Evolutionary conservation across 768 basidiomycete genomes (phyloP).

Genomic region (Mycena vitilis): DNA sequence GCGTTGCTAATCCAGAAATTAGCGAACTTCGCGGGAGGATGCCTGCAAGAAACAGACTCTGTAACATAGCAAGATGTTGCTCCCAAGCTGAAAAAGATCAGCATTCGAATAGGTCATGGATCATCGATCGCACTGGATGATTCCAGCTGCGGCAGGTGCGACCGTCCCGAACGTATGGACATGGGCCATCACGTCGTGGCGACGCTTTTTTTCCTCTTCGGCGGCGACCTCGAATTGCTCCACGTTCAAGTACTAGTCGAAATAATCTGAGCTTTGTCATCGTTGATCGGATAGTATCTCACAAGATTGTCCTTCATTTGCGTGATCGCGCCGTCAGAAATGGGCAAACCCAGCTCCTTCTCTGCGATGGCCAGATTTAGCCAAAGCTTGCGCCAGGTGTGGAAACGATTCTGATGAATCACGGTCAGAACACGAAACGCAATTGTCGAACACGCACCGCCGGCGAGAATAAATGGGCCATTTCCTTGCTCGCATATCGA

Average conservation of each 20-base stretch:
- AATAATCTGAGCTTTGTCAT: conserved; percentile 8
- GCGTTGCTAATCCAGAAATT: conserved; percentile 76
- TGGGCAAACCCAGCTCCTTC: conserved; percentile 92
- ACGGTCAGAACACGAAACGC: conserved; percentile 12
- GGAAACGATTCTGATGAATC: conserved; percentile 83
- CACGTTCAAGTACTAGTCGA: conserved; percentile 77
- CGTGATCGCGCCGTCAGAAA: conserved; percentile 89
- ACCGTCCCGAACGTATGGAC: conserved; percentile 97
- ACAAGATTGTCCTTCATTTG: conserved; percentile 97
- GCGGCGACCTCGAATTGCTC: conserved; percentile 94
- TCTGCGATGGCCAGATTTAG: conserved; percentile 96
- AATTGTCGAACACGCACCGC: conserved; percentile 63
- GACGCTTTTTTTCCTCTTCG: conserved; percentile 93
- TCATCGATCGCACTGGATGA: conserved; percentile 80
- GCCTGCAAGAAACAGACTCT: conserved; percentile 68
- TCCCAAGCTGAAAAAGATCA: conserved; percentile 70
- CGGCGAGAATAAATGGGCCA: conserved; percentile 97
- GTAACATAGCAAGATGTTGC: conserved; percentile 99
- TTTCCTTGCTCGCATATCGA: conserved; percentile 99
- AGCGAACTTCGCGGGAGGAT: conserved; percentile 2
- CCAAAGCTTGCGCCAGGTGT: conserved; percentile 96
- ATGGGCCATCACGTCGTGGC: conserved; percentile 99
- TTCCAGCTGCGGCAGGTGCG: conserved; percentile 94
- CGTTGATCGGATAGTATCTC: conserved; percentile 36
- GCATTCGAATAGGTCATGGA: background rate